phyloP scores from a whole-genome alignment of 331 rosid species.

The Acacia concinna region DNA sequence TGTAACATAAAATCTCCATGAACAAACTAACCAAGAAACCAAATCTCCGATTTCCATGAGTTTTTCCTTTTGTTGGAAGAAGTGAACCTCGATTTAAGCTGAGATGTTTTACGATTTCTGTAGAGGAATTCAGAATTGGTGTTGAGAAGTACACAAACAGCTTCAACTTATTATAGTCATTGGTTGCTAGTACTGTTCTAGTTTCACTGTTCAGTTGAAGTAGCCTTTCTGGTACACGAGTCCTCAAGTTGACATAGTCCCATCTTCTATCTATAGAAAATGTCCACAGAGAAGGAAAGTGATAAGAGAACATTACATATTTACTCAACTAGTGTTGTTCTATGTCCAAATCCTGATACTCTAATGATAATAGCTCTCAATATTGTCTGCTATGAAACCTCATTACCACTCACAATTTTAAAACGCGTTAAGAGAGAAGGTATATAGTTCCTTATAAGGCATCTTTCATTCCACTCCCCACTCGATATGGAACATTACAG shows the following conservation, averaged over 20 bases:
- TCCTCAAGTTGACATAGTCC: slow-evolving; percentile 59
- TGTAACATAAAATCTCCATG: slow-evolving; percentile 14
- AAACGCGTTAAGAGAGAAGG: no score
- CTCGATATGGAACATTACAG: no score
- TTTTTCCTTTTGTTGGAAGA: slow-evolving; percentile 44
- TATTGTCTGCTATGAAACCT: no score
- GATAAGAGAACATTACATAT: neutral
- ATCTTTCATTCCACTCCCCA: no score
- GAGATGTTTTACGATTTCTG: slow-evolving; percentile 59
- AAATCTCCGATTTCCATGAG: slow-evolving; percentile 62
- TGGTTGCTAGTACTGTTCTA: slow-evolving; percentile 82
- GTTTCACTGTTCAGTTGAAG: slow-evolving; percentile 66
- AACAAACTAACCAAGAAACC: slow-evolving; percentile 73
- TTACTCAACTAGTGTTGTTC: neutral
- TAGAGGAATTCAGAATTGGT: slow-evolving; percentile 78
- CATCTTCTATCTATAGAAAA: slow-evolving; percentile 72
- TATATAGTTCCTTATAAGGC: no score
- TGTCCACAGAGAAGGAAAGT: slow-evolving; percentile 27
- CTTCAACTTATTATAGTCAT: slow-evolving; percentile 52
- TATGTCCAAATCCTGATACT: neutral
- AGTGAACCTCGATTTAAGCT: slow-evolving; percentile 61
- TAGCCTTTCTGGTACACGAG: slow-evolving; percentile 64
- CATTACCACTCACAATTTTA: no score
- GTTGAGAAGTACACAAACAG: slow-evolving; percentile 72
- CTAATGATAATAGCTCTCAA: no score